Evolutionary conservation across 1,284 basidiomycete species (phyloP), one percentile per base, ranked within the genome.

Genomic region (Trametes hirsuta): DNA sequence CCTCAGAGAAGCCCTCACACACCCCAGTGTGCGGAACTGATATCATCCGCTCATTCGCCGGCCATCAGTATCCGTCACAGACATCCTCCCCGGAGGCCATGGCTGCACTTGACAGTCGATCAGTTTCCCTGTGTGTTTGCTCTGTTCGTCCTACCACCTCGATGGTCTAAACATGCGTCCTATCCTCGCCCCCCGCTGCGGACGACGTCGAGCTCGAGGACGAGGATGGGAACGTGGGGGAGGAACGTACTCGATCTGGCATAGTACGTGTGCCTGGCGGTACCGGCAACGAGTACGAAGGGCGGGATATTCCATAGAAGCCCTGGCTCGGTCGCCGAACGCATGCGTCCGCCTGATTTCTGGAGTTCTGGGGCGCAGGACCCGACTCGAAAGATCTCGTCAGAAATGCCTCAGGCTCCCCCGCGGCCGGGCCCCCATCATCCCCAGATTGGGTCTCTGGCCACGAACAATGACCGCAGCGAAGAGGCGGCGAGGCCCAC

Each of bases 21-120:
- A 50, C 48, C 56, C 25, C 45, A 47, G 25, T 51, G 30, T 45
- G 54, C 57, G 58, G 55, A 58, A 53, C 48, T 59, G 63, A 59
- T 62, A 65, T 60, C 59, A 61, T 63, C 63, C 58, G 59, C 53
- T 35, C 59, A 55, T 58, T 46, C 53, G 34, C 55, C 61, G 64
- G 64, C 61, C 64, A 66, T 66, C 64, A 66, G 45, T 55, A 65
- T 60, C 60, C 58, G 55, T 60, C 58, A 55, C 46, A 48, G 49
- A 58, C 61, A 61, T 58, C 55, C 47, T 35, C n/a, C 52, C 34
- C 49, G 53, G 53, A 41, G 36, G 55, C 49, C 59, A 61, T 53
- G 58, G 53, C 25, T 52, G 55, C 60, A 62, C 46, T 47, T 56
- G 22, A 25, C 59, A 59, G 42, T 47, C 35, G 24, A 24, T 45